Evolutionary conservation across 345 rosid genomes (phyloP).

Genomic region (Pugionium dolabratum): DNA sequence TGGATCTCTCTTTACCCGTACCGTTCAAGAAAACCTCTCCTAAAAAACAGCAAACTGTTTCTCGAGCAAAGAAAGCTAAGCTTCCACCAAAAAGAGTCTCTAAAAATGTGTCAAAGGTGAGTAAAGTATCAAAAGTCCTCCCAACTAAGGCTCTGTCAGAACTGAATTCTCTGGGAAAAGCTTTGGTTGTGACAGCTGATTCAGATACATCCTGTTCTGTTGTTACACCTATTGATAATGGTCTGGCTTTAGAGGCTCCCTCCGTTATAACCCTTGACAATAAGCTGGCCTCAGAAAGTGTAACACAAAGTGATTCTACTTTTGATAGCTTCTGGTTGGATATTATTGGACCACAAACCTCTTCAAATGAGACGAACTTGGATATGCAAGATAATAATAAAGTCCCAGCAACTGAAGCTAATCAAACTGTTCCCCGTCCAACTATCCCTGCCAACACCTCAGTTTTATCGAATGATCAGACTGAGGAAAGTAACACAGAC

Average conservation of each 20-base stretch:
- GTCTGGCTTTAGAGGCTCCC: constrained; percentile 30
- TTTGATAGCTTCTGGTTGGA: constrained; percentile 43
- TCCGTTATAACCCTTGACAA: constrained; percentile 25
- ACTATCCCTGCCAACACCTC: constrained; percentile 34
- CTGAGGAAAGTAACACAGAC: constrained; percentile 39
- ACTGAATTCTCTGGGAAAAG: constrained; percentile 27
- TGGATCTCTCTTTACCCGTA: constrained; percentile 91
- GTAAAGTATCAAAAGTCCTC: constrained; percentile 46
- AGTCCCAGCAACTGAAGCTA: constrained; percentile 31
- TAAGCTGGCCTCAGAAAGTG: constrained; percentile 24
- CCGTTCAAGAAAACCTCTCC: constrained; percentile 78
- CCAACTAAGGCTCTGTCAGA: constrained; percentile 42
- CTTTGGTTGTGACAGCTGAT: constrained; percentile 24
- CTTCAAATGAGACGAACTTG: constrained; percentile 22
- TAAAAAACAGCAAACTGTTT: constrained; percentile 51
- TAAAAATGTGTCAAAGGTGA: constrained; percentile 49
- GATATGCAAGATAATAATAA: constrained; percentile 16
- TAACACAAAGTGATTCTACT: constrained; percentile 20
- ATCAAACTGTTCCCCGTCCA: constrained; percentile 39
- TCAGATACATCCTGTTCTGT: constrained; percentile 28
- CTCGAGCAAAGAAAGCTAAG: constrained; percentile 74
- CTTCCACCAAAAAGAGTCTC: constrained; percentile 62
- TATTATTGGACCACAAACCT: constrained; percentile 36
- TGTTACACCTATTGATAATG: constrained; percentile 21
- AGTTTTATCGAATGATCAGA: constrained; percentile 43